Conservation (phyloP, 495 filamentous ascomycete species). For the Penicillium steckii region DNA sequence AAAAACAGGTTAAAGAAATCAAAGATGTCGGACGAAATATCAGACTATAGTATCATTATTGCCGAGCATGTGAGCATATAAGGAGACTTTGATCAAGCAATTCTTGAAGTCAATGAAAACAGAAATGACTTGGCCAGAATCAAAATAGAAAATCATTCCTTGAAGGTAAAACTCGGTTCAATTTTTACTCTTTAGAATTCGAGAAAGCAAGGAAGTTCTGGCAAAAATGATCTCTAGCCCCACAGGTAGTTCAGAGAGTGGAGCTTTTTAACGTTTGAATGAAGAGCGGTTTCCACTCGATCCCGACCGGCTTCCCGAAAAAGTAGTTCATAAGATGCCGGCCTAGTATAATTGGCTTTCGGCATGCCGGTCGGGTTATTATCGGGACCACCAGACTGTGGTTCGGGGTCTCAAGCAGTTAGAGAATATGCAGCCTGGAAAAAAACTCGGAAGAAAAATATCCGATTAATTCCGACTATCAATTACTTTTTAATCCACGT, state of each 20-base stretch:
- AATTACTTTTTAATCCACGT: not conserved
- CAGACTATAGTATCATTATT: too few relatives aligned
- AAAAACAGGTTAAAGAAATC: too few relatives aligned
- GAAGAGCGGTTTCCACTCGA: not conserved
- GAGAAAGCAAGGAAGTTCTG: not conserved
- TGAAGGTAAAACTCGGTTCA: not conserved
- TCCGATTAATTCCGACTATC: not conserved
- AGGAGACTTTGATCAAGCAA: too few relatives aligned
- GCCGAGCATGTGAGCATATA: too few relatives aligned
- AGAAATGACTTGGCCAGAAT: too few relatives aligned
- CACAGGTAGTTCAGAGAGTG: not conserved
- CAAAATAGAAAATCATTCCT: too few relatives aligned
- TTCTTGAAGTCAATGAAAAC: too few relatives aligned
- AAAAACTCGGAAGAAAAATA: not conserved
- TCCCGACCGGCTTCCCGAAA: conserved; percentile 11
- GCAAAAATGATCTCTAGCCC: not conserved
- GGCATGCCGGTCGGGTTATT: conserved; percentile 8
- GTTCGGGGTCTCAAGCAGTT: not conserved
- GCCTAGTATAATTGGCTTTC: conserved; percentile 6
- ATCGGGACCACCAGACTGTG: conserved; percentile 1
- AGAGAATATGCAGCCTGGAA: not conserved
- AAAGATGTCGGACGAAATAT: too few relatives aligned
- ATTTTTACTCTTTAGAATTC: not conserved
- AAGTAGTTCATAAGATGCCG: not conserved
- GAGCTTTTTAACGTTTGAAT: not conserved